phyloP scores from a whole-genome alignment of 495 filamentous ascomycete genomes.

The Penicillium longicatenatum region DNA sequence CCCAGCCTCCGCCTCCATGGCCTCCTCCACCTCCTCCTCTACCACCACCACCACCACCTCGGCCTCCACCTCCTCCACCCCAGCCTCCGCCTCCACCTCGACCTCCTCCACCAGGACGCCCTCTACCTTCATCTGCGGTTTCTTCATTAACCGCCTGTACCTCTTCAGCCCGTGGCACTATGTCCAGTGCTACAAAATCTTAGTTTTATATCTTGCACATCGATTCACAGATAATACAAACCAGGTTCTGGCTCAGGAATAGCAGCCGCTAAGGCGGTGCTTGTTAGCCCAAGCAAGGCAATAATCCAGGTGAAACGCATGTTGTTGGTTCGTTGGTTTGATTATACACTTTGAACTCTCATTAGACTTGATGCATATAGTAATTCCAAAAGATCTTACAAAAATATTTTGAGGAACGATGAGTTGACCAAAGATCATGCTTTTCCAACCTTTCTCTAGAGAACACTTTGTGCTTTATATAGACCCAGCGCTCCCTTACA shows the following conservation, averaged over 20 bases:
- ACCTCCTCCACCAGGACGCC: neutral
- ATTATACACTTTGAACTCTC: neutral
- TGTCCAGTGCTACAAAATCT: neutral
- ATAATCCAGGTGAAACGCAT: neutral
- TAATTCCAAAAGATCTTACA: neutral
- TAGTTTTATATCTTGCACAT: neutral
- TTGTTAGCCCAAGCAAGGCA: conserved; percentile 1
- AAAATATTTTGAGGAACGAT: neutral
- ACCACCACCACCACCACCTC: neutral
- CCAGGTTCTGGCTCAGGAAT: neutral
- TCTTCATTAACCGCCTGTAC: neutral
- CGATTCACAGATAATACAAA: neutral
- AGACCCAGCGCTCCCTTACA: neutral
- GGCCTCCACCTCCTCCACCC: neutral
- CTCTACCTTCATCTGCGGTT: neutral
- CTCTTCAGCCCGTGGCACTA: neutral
- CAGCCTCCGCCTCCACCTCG: neutral
- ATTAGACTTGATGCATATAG: neutral
- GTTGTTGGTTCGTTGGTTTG: neutral
- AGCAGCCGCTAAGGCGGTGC: neutral
- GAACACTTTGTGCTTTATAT: neutral
- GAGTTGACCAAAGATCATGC: neutral
- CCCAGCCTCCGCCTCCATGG: neutral
- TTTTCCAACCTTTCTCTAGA: neutral
- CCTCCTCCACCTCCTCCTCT: neutral